Percentiles rank a stretch among this genome's conserved stretches.
Conservation (phyloP, 2,329 filamentous ascomycete genomes). For the Parastagonospora nodorum region DNA sequence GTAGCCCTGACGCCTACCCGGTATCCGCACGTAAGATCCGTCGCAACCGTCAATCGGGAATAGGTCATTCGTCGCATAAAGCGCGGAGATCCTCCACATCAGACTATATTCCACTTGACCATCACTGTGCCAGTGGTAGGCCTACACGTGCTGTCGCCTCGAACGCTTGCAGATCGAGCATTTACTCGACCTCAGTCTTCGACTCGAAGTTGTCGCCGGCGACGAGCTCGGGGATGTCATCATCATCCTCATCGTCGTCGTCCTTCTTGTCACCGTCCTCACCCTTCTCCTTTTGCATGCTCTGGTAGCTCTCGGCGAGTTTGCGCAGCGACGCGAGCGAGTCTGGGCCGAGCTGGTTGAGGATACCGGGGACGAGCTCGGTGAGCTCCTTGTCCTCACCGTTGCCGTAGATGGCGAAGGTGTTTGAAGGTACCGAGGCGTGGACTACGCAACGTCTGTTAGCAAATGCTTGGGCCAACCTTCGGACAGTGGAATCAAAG, state of each 20-base stretch:
- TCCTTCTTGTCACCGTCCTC: slow-evolving; percentile 75
- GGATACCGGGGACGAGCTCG: slow-evolving; percentile 97
- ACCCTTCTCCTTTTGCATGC: slow-evolving; percentile 91
- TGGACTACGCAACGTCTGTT: slow-evolving; percentile 68
- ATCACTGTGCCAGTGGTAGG: slow-evolving; percentile 21
- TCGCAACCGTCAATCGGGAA: slow-evolving; percentile 30
- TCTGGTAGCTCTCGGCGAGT: slow-evolving; percentile 99
- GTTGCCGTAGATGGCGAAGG: slow-evolving; percentile 98
- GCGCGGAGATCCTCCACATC: slow-evolving; percentile 23
- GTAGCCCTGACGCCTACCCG: slow-evolving; percentile 41
- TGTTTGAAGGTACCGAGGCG: slow-evolving; percentile 96
- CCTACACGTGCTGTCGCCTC: slow-evolving; percentile 16
- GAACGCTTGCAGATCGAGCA: slow-evolving; percentile 11
- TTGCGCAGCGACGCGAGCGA: slow-evolving; percentile 97
- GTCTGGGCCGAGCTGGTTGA: slow-evolving; percentile 99
- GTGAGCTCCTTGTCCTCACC: slow-evolving; percentile 99
- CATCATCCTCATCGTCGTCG: slow-evolving; percentile 64
- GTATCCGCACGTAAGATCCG: slow-evolving; percentile 37
- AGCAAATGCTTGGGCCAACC: slow-evolving; percentile 4
- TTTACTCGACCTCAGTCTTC: slow-evolving; percentile 82
- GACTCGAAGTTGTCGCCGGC: slow-evolving; percentile 98
- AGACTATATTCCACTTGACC: slow-evolving; percentile 28
- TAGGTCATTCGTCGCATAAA: slow-evolving; percentile 18
- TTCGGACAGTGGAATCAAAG: too few relatives aligned
- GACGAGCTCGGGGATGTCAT: slow-evolving; percentile 96